Base-by-base conservation (phyloP, 306 rosid species). In the Ochetophila trinervis region DNA sequence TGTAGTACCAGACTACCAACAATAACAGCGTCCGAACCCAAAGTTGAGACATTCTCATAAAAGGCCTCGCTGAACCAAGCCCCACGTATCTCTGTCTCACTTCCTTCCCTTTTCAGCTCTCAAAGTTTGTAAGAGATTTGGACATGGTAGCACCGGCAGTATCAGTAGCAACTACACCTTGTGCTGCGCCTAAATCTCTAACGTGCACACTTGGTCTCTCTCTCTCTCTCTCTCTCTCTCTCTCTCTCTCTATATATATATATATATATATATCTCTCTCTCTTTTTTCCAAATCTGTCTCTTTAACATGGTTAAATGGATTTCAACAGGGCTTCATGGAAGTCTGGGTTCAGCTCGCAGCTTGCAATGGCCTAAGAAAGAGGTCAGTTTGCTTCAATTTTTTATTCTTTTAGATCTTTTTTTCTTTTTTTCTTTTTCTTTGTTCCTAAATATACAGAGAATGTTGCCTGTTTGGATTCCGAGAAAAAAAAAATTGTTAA, bases 311-410 rank as follows among this genome's bases (percentile, higher is more conserved):
- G n/a, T 10, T 54, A 8, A 27, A n/a, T 65, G 76, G 68, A 51
- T 15, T 27, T 72, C 61, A 0, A 40, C 70, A 68, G 85, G 78
- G 37, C 47, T 72, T 36, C 70, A 27, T 47, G 66, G 65, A 49
- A 68, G 22, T 63, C 61, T 63, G 49, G 61, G n/a, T 20, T 53
- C 76, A 54, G 17, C 81, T 63, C 62, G 47, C 17, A 5, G 61
- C 66, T 64, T 82, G 60, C 70, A 45, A 62, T 70, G 74, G 50
- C 40, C 66, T 4, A 78, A 71, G 40, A 82, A 73, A 24, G 53
- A 80, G 90, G 96, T 84, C 55, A 44, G 34, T 60, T 45, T 57
- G 21, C 45, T 18, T 54, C 6, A 4, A n/a, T 16, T 5, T 17
- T 23, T 24, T 67, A 0, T 15, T n/a, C 11, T 22, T 15, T 0